Conservation (phyloP, 768 basidiomycete species). For the Boletus coccyginus region DNA sequence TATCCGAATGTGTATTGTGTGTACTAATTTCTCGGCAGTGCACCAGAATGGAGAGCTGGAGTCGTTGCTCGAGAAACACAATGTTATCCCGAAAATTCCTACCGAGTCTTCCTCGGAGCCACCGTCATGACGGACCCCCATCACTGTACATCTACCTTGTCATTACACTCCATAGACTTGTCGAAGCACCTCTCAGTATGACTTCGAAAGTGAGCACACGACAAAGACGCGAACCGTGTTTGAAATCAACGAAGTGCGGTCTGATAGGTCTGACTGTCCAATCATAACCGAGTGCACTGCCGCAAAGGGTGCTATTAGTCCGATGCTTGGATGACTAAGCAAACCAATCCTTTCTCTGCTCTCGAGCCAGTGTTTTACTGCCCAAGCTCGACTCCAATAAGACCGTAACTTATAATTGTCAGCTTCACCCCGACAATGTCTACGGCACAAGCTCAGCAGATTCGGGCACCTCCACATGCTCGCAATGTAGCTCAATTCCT, state of each 20-base stretch:
- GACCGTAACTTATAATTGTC: neutral
- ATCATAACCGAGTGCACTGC: no score
- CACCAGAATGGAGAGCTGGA: conserved; percentile 96
- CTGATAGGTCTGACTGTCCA: no score
- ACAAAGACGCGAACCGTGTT: neutral
- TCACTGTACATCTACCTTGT: neutral
- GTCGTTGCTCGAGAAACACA: conserved; percentile 67
- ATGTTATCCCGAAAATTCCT: conserved; percentile 56
- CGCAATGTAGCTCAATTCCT: conserved; percentile 85
- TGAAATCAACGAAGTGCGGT: no score
- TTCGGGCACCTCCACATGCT: conserved; percentile 74
- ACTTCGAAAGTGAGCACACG: neutral
- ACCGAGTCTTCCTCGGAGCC: conserved; percentile 2
- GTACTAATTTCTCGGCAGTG: conserved; percentile 53
- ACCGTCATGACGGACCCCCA: neutral
- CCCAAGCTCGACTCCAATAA: neutral
- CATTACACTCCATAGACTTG: neutral
- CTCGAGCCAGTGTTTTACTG: neutral
- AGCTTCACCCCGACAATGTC: conserved; percentile 28
- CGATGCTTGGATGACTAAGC: conserved; percentile 12
- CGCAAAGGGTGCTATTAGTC: no score
- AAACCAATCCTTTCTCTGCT: neutral
- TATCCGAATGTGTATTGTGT: neutral
- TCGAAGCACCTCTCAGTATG: neutral
- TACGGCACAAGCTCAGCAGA: conserved; percentile 63